A percentile compares a stretch with the other conserved stretches of the same genome.
These are phyloP conservation scores for Mycosphaerella arachidis DNA, from an alignment of 2,329 filamentous ascomycete genomes.

Conservation along the genomic window DNA sequence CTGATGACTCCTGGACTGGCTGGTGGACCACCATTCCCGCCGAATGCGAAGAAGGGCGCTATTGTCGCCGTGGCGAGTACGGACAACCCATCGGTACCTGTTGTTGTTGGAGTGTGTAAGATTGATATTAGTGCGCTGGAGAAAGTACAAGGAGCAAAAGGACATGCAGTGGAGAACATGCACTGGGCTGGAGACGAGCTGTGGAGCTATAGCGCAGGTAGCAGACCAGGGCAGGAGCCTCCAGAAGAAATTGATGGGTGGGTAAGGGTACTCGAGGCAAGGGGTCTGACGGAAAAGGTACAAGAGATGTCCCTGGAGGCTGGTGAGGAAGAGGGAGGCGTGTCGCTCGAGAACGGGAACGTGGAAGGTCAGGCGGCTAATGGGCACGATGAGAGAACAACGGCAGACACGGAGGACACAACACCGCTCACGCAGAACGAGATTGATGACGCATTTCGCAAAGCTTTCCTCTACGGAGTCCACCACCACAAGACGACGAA, in stretches of 20 bases:
- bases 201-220: conserved; percentile 59
- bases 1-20: conserved; percentile 65
- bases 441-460: conserved; percentile 61
- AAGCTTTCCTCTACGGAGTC: conserved; percentile 61
- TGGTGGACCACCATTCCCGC: conserved; percentile 60
- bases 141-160: conserved; percentile 56
- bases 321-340: conserved; percentile 45
- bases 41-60: conserved; percentile 54
- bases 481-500: conserved; percentile 56
- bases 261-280: conserved; percentile 34
- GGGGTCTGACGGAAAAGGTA: conserved; percentile 38
- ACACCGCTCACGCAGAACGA: conserved; percentile 54
- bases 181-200: conserved; percentile 67
- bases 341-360: conserved; percentile 34
- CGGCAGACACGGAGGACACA: conserved; percentile 23
- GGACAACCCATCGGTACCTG: conserved; percentile 56
- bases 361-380: conserved; percentile 21
- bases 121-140: conserved; percentile 56
- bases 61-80: conserved; percentile 61
- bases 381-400: conserved; percentile 6
- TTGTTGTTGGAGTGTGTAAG: conserved; percentile 61
- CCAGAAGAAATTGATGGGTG: conserved; percentile 54
- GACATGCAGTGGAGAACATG: conserved; percentile 60
- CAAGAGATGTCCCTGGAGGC: conserved; percentile 42
- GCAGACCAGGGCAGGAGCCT: conserved; percentile 49